Evolutionary conservation across 2,329 filamentous ascomycete genomes (phyloP), one percentile per base, ranked within the genome.

Genomic region (Aspergillus sp.): DNA sequence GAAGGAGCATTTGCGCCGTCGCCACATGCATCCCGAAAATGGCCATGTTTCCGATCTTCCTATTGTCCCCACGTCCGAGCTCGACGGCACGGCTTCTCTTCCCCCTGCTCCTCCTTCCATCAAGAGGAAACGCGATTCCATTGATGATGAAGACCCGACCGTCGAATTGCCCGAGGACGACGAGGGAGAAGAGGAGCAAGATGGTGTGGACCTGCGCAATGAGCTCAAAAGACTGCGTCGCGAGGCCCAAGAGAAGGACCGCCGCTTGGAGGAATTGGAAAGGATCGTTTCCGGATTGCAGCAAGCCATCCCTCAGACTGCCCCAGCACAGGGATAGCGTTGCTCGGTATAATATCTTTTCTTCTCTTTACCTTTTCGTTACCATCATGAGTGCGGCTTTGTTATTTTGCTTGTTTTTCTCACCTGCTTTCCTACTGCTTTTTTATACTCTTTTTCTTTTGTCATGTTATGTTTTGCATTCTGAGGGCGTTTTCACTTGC

Each of bases 1-100:
- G 4, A 92, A 94, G 72, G 94, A 98, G 77, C 94, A 98, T 76
- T 81, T 97, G 18, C 90, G 94, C 20, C 88, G 94, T 26, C 91
- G 96, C n/a, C 94, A 98, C 73, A 89, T 84, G 47, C 81, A 82
- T 58, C 71, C 64, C 1, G 75, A 76, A 32, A 75, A 73, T 46
- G 71, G 69, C 2, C 62, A 69, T 18, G 64, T 70, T 10, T 65
- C 70, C 12, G 71, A 71, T 12, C 57, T 70, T 7, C 61, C 78
- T 5, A 77, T 65, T 50, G 69, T 70, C 59, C 67, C 61, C 55
- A 66, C 61, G 29, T 55, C 68, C 50, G 70, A 74, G 57, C 65
- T 71, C 16, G 72, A 76, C 49, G 71, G 69, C 22, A 66, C 71
- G 36, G 64, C 69, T 26, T 65, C 67, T n/a, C 61, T 75, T 9